Evolutionary conservation across 2,329 filamentous ascomycete species (phyloP), one percentile per base, ranked within the genome.

Genomic region (Trichoderma citrinoviride): DNA sequence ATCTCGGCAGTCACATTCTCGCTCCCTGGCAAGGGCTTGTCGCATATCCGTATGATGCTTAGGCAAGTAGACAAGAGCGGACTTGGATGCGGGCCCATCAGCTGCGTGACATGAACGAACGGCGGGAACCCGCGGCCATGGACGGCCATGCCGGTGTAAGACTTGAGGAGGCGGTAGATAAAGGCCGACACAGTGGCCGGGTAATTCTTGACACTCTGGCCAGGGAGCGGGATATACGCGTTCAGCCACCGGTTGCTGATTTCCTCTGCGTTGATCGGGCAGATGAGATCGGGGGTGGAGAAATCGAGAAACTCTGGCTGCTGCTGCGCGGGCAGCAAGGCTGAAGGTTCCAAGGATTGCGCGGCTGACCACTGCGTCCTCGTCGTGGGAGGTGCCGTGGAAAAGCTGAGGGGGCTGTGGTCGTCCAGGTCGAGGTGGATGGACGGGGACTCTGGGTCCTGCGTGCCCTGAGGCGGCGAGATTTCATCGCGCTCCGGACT

Each of bases 221-320:
- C 78, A 0, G 79, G 76, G 0, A 79, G 65, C 0, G 81, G 81
- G 5, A 83, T 77, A 41, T 78, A 83, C 1, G 77, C 71, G 37
- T 81, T 77, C 27, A 84, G 70, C 82, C 81, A 84, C 12, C 81
- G 80, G 46, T 80, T 82, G 14, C 74, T 76, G 55, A 83, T 82
- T 17, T 77, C 77, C 25, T 81, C 77, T 0, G 76, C 77, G 53
- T 82, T 76, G 67, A 83, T 81, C 2, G 79, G 78, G 64, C 80
- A 82, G 0, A 77, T 65, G 7, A 84, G 74, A 14, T 78, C 73
- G 2, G 76, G 63, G 14, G 61, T 43, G 5, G 73, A 70, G 58
- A 81, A 81, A 53, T 78, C 70, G 25, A 77, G 69, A n/a, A 53
- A 46, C 3, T 62, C 49, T 17, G 49, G 49, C 19, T 25, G 56